phyloP scores from a whole-genome alignment of 2,329 filamentous ascomycete genomes.

The Pestalotiopsis sp. region DNA sequence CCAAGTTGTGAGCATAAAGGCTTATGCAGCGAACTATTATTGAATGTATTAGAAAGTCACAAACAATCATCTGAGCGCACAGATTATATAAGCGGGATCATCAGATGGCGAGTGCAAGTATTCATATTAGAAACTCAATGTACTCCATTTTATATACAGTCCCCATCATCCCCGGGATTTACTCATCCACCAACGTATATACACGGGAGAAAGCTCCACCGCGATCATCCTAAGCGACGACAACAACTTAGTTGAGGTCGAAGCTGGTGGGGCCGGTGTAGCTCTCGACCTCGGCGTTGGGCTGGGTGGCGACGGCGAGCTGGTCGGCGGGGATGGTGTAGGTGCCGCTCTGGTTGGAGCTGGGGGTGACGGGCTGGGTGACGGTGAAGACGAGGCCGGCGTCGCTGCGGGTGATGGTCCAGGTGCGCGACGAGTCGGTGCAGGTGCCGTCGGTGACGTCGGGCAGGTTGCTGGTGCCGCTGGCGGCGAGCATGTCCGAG shows the following conservation, averaged over 20 bases:
- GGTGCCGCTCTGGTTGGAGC: constrained; percentile 24
- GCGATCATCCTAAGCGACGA: neutral
- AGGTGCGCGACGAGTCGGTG: constrained; percentile 30
- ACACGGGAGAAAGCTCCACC: neutral
- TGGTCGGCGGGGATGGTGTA: constrained; percentile 28
- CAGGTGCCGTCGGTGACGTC: constrained; percentile 29
- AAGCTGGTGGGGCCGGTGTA: constrained; percentile 29
- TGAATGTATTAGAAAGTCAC: too few species aligned
- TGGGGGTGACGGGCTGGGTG: constrained; percentile 27
- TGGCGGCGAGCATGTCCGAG: constrained; percentile 16
- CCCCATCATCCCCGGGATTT: neutral
- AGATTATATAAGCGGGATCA: too few species aligned
- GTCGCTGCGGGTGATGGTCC: constrained; percentile 21
- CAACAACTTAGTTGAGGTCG: constrained; percentile 13
- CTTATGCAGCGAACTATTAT: too few species aligned
- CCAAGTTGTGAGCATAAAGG: too few species aligned
- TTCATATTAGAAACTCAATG: neutral
- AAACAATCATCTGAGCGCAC: too few species aligned
- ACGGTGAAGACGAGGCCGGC: constrained; percentile 28
- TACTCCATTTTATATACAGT: neutral
- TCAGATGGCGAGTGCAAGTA: neutral
- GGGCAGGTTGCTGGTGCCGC: constrained; percentile 27
- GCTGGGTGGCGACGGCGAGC: constrained; percentile 19
- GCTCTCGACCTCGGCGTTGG: constrained; percentile 28
- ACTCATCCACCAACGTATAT: neutral